These are phyloP conservation scores for Trichosanthes cucumerina DNA, from an alignment of 306 rosid genomes.

Conservation along the genomic window DNA sequence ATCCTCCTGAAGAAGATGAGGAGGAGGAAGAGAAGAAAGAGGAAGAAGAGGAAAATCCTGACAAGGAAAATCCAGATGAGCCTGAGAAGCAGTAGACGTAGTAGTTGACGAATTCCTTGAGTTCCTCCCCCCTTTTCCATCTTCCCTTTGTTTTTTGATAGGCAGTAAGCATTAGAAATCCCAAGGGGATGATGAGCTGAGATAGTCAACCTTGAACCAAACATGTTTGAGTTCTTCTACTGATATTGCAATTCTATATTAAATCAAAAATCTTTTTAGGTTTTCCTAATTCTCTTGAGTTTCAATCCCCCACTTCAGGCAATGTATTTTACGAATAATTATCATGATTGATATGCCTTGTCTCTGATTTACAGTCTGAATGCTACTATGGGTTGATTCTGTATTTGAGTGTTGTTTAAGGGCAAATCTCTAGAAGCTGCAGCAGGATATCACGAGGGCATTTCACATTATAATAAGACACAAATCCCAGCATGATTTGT, in stretches of 20 bases:
- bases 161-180: constrained; percentile 6
- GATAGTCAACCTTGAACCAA: neutral
- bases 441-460: neutral
- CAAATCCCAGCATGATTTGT: neutral
- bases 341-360: neutral
- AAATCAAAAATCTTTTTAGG: neutral
- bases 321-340: neutral
- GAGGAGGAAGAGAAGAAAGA: constrained; percentile 48
- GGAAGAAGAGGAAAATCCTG: constrained; percentile 35
- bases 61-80: constrained; percentile 24
- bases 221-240: neutral
- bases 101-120: constrained; percentile 11
- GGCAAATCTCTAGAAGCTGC: neutral
- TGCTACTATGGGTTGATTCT: too few relatives aligned
- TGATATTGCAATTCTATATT: neutral
- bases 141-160: neutral
- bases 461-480: neutral
- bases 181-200: constrained; percentile 8
- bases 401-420: neutral
- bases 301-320: neutral
- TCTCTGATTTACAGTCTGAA: neutral
- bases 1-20: constrained; percentile 52
- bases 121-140: neutral
- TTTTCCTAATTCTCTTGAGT: constrained; percentile 1
- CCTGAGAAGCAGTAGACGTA: constrained; percentile 21